Percentiles rank a stretch among this genome's conserved stretches.
Evolutionary conservation across 495 filamentous ascomycete genomes (phyloP).

Genomic region (Aspergillus ostianus): DNA sequence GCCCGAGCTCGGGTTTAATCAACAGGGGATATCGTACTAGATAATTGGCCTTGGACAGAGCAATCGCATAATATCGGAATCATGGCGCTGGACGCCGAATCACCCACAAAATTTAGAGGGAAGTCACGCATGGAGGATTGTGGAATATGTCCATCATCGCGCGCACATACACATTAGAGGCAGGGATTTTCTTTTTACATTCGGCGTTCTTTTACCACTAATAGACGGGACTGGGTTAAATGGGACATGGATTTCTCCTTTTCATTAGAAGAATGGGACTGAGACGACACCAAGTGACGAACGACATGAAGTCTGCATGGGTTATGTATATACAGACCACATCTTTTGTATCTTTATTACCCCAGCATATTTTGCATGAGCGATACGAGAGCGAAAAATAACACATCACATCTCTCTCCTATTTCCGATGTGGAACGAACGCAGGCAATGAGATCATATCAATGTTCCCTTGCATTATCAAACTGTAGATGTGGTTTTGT

Average conservation of each 20-base stretch:
- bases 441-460: too few relatives aligned
- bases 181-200: neutral
- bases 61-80: neutral
- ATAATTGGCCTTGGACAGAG: neutral
- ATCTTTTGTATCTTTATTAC: neutral
- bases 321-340: conserved; percentile 9
- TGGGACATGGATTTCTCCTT: neutral
- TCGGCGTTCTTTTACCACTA: conserved; percentile 8
- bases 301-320: conserved; percentile 7
- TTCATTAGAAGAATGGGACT: conserved; percentile 5
- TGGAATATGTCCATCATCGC: neutral
- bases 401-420: neutral
- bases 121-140: neutral
- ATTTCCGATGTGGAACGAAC: too few relatives aligned
- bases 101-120: neutral
- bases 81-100: conserved; percentile 20
- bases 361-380: neutral
- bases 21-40: neutral
- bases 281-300: conserved; percentile 1
- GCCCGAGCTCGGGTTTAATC: conserved; percentile 30
- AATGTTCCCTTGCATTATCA: too few relatives aligned
- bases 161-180: neutral
- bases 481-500: too few relatives aligned
- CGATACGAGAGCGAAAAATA: neutral
- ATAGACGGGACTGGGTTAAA: conserved; percentile 4